Base-by-base conservation (phyloP, 176 grass and related monocot species). In the Rhipidocladum racemiflorum region DNA sequence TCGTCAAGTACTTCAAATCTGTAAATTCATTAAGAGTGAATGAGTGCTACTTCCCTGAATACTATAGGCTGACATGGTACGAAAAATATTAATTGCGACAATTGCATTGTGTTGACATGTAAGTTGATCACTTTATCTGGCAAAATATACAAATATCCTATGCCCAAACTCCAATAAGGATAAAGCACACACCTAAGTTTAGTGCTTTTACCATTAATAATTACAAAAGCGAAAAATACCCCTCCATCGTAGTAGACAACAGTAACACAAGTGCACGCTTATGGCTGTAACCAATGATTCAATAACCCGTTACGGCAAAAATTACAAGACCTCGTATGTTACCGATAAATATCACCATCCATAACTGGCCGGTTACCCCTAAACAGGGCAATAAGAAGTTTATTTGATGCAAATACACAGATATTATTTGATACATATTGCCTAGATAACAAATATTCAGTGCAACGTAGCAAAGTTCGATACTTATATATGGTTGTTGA, bases 1-100 rank as follows among this genome's bases (percentile, higher is more conserved):
- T 98, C 95, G 8, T 98, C 95, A 77, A 98, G 77, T 60, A 98
- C 90, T 84, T 98, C 90, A 90, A 85, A 95, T 87, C 92, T 98
- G 86, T 42, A 90, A 45, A 85, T 85, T 71, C 79, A 74, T 70
- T 69, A 80, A 73, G 45, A 73, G 45, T 29, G 18, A 43, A 70
- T 81, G 20, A 65, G 70, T 76, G 63, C 72, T 75, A 44, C 30
- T 72, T 64, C 28, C 64, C 36, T 24, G 65, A 69, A 69, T 43
- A 75, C 40, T n/a, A 67, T 20, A 68, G 29, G 30, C 8, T 61
- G n/a, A 53, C 56, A 40, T 48, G 60, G 59, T 78, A 65, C 30
- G 35, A 7, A 27, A 65, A 65, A 65, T 65, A 65, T 23, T 49
- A 64, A 35, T 45, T 20, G 6, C 1, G 20, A 17, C 13, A 65